Conservation (phyloP, 148 eudicot genomes). For the Cornus suecica region DNA sequence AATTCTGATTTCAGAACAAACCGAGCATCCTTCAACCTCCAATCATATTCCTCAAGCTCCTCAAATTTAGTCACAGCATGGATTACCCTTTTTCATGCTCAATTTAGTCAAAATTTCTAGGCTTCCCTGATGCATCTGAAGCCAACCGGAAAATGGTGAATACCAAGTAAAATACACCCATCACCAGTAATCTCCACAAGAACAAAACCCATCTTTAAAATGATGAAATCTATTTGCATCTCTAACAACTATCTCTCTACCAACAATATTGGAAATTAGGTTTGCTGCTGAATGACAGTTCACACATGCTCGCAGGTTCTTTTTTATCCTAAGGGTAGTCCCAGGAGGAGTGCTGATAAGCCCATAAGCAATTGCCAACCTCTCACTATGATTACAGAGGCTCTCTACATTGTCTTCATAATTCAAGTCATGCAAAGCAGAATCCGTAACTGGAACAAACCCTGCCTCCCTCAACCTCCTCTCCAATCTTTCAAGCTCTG, state of each 20-base stretch:
- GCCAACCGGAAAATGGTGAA: not conserved
- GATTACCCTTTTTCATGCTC: not conserved
- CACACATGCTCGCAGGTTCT: constrained; percentile 51
- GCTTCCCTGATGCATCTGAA: not conserved
- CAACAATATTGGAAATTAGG: constrained; percentile 39
- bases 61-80: constrained; percentile 12
- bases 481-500: constrained; percentile 42
- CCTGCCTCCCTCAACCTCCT: constrained; percentile 51
- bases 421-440: constrained; percentile 56
- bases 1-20: constrained; percentile 40
- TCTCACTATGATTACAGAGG: constrained; percentile 53
- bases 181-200: constrained; percentile 52
- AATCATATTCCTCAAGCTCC: constrained; percentile 34
- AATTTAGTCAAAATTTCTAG: too few relatives aligned
- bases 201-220: constrained; percentile 51
- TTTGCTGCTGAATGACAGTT: constrained; percentile 54
- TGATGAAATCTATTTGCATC: constrained; percentile 60
- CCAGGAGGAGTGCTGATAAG: constrained; percentile 50
- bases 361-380: constrained; percentile 57
- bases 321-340: constrained; percentile 36
- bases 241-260: constrained; percentile 45
- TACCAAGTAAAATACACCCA: not conserved
- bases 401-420: constrained; percentile 43
- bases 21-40: constrained; percentile 38
- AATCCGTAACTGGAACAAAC: constrained; percentile 46